Evolutionary conservation across 495 filamentous ascomycete genomes (phyloP).

Genomic region (Viridothelium virens): DNA sequence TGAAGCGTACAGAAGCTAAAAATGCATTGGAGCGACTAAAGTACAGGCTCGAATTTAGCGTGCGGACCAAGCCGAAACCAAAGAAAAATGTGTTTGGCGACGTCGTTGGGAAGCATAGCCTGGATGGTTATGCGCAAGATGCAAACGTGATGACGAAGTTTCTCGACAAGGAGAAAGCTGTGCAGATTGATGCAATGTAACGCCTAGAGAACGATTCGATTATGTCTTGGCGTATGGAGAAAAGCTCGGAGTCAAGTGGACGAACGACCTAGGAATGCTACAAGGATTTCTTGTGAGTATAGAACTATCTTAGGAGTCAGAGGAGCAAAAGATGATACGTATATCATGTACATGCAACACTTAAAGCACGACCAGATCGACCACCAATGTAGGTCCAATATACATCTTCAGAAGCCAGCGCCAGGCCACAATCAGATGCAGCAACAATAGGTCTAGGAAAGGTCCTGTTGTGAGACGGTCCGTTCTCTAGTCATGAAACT

Average conservation of each 20-base stretch:
- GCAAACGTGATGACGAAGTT: slow-evolving; percentile 3
- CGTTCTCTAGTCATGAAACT: slow-evolving; percentile 67
- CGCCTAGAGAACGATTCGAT: not conserved
- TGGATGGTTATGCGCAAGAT: not conserved
- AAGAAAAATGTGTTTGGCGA: slow-evolving; percentile 49
- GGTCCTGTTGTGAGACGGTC: not conserved
- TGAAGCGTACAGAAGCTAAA: slow-evolving; percentile 67
- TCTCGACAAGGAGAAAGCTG: not conserved
- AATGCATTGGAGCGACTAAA: slow-evolving; percentile 61
- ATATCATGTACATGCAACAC: slow-evolving; percentile 2
- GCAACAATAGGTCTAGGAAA: not conserved
- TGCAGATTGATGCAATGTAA: not conserved
- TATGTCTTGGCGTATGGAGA: not conserved
- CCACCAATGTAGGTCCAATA: not conserved
- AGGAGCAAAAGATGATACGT: not conserved
- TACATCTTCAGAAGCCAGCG: not conserved
- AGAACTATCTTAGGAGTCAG: not conserved
- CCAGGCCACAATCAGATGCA: not conserved
- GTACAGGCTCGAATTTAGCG: slow-evolving; percentile 59
- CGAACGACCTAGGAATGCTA: not conserved
- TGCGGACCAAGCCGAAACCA: slow-evolving; percentile 57
- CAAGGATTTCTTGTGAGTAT: not conserved
- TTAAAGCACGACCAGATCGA: not conserved
- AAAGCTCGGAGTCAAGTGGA: not conserved
- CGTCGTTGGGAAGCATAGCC: slow-evolving; percentile 11